Conservation (phyloP, 805 yeast species). For the Jamesozyma jinghongensis region DNA sequence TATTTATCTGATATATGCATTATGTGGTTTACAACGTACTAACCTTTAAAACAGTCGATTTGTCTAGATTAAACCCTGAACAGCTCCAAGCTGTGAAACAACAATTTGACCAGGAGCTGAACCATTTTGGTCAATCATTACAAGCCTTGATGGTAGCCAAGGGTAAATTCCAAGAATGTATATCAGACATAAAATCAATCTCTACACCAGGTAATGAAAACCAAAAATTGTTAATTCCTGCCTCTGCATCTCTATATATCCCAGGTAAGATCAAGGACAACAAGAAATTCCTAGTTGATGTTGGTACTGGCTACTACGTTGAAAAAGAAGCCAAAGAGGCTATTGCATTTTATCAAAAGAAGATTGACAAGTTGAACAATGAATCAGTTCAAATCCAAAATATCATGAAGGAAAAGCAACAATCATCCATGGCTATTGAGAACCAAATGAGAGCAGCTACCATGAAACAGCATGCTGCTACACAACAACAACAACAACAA, state of each 20-base stretch:
- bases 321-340: conserved; percentile 69
- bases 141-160: conserved; percentile 79
- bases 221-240: conserved; percentile 64
- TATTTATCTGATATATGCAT: neutral
- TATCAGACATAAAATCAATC: conserved; percentile 54
- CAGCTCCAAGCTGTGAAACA: conserved; percentile 78
- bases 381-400: conserved; percentile 68
- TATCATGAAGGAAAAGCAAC: conserved; percentile 67
- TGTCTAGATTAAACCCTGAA: conserved; percentile 65
- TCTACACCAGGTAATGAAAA: conserved; percentile 34
- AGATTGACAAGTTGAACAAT: conserved; percentile 59
- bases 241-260: conserved; percentile 80
- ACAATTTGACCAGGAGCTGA: conserved; percentile 75
- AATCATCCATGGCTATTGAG: conserved; percentile 30
- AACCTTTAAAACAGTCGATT: conserved; percentile 39
- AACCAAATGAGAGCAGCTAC: conserved; percentile 26
- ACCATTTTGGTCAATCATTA: conserved; percentile 75
- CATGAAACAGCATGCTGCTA: conserved; percentile 15
- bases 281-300: conserved; percentile 74
- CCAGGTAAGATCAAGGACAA: conserved; percentile 69
- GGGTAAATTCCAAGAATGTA: conserved; percentile 72
- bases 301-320: conserved; percentile 93
- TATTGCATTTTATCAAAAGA: conserved; percentile 57
- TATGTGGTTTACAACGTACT: too few relatives aligned
- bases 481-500: conserved; percentile 1